Percentiles rank a stretch among this genome's conserved stretches.
These are phyloP conservation scores for Talaromyces sp. DNA, from an alignment of 2,329 filamentous ascomycete species.

Conservation along the genomic window DNA sequence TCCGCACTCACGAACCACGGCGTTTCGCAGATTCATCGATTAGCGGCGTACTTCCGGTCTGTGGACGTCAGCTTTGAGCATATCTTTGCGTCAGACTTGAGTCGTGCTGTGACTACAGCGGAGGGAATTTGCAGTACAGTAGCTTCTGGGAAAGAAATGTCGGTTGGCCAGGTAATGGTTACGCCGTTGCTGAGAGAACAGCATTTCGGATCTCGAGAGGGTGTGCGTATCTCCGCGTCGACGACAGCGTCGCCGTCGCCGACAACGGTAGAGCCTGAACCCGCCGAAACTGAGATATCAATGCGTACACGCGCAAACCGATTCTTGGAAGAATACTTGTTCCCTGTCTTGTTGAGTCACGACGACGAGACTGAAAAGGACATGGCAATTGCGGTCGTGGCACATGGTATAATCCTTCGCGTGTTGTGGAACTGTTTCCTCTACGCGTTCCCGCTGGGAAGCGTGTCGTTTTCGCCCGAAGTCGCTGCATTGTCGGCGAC, in stretches of 20 bases:
- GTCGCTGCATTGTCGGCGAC: slow-evolving; percentile 27
- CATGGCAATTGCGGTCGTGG: slow-evolving; percentile 64
- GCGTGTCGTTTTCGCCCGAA: slow-evolving; percentile 43
- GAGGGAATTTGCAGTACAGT: slow-evolving; percentile 25
- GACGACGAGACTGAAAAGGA: slow-evolving; percentile 25
- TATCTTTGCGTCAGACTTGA: slow-evolving; percentile 74
- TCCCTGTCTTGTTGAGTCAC: slow-evolving; percentile 48
- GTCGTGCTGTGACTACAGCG: slow-evolving; percentile 61
- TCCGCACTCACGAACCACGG: slow-evolving; percentile 79
- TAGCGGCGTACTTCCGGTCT: slow-evolving; percentile 65
- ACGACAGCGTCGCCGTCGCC: neutral
- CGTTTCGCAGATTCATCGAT: slow-evolving; percentile 68
- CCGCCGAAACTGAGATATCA: slow-evolving; percentile 62
- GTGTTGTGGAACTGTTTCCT: slow-evolving; percentile 64
- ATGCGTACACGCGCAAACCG: slow-evolving; percentile 62
- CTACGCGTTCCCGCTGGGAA: slow-evolving; percentile 50
- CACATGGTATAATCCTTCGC: slow-evolving; percentile 78
- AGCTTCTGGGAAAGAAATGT: slow-evolving; percentile 1
- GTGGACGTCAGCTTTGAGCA: slow-evolving; percentile 64
- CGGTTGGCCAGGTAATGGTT: slow-evolving; percentile 17
- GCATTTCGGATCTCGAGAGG: slow-evolving; percentile 42
- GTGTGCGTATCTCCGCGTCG: slow-evolving; percentile 27
- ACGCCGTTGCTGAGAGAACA: slow-evolving; percentile 36
- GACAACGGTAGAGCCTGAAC: slow-evolving; percentile 25
- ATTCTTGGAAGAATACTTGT: slow-evolving; percentile 65